These are phyloP conservation scores for Backusella liffmaniae DNA, from an alignment of 192 early-diverging fungal species.

Conservation along the genomic window DNA sequence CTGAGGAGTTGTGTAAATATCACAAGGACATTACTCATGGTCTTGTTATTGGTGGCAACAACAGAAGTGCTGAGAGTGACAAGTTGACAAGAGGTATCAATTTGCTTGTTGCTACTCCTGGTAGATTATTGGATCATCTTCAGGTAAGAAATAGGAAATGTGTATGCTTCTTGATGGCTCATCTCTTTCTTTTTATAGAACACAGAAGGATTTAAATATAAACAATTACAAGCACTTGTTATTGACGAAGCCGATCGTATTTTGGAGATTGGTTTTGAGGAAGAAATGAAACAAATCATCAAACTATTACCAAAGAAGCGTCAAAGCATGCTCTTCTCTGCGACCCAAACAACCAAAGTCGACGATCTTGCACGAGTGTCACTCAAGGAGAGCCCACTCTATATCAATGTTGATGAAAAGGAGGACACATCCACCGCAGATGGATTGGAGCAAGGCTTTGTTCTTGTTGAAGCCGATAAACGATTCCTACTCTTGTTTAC, in stretches of 20 bases:
- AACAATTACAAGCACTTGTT: constrained; percentile 91
- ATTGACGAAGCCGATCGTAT: constrained; percentile 99
- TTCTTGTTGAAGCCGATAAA: constrained; percentile 88
- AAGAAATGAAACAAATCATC: constrained; percentile 98
- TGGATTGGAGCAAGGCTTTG: constrained; percentile 97
- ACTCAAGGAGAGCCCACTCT: constrained; percentile 91
- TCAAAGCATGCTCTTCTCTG: constrained; percentile 98
- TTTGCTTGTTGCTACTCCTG: constrained; percentile 93
- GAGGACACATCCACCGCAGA: constrained; percentile 95
- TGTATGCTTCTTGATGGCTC: no score
- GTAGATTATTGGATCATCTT: constrained; percentile 96
- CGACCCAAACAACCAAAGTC: constrained; percentile 99
- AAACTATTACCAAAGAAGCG: constrained; percentile 90
- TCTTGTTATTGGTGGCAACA: constrained; percentile 98
- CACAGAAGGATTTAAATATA: constrained; percentile 93
- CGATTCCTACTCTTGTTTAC: constrained; percentile 97
- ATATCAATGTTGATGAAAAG: constrained; percentile 98
- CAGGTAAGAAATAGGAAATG: constrained; percentile 49
- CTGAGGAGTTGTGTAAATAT: constrained; percentile 90
- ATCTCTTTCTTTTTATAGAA: constrained; percentile 48
- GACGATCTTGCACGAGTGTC: constrained; percentile 98
- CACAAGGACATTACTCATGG: constrained; percentile 95
- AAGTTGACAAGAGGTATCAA: constrained; percentile 97
- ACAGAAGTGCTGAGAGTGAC: constrained; percentile 93
- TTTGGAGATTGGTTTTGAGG: constrained; percentile 97